Evolutionary conservation across 768 basidiomycete species (phyloP).

Genomic region (Calocybe indica): DNA sequence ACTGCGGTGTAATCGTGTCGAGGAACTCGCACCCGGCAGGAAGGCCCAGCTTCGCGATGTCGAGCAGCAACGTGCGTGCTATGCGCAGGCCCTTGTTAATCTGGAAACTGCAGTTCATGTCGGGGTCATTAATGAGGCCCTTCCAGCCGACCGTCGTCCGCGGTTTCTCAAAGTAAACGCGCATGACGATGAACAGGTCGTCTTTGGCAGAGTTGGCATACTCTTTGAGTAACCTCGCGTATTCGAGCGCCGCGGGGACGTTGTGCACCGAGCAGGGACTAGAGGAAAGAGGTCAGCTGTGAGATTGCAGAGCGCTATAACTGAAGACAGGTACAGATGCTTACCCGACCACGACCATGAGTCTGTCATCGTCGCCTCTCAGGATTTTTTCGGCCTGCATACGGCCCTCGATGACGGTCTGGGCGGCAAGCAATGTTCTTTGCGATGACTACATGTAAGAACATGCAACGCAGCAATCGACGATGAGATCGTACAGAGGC

Average conservation of each 20-base stretch:
- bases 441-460: background rate
- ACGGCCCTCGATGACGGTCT: constrained; percentile 87
- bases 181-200: constrained; percentile 94
- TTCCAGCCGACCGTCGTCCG: constrained; percentile 99
- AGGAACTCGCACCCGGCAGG: constrained; percentile 98
- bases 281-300: constrained; percentile 3
- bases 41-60: constrained; percentile 85
- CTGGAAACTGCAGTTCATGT: constrained; percentile 87
- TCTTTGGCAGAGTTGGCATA: constrained; percentile 80
- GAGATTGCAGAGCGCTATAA: background rate
- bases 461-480: constrained; percentile 5
- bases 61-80: constrained; percentile 81
- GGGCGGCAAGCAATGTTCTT: constrained; percentile 74
- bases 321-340: constrained; percentile 13
- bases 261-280: constrained; percentile 97
- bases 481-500: constrained; percentile 52
- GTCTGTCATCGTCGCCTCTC: constrained; percentile 83
- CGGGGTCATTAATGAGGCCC: constrained; percentile 96
- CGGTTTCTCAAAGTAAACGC: constrained; percentile 97
- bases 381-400: constrained; percentile 73
- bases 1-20: constrained; percentile 63
- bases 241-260: constrained; percentile 78
- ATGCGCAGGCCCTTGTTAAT: constrained; percentile 94
- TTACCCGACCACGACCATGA: constrained; percentile 88
- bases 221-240: constrained; percentile 70